These are phyloP conservation scores for Pythium catenulatum DNA, from an alignment of 352 stramenopile genomes.

Conservation along the genomic window DNA sequence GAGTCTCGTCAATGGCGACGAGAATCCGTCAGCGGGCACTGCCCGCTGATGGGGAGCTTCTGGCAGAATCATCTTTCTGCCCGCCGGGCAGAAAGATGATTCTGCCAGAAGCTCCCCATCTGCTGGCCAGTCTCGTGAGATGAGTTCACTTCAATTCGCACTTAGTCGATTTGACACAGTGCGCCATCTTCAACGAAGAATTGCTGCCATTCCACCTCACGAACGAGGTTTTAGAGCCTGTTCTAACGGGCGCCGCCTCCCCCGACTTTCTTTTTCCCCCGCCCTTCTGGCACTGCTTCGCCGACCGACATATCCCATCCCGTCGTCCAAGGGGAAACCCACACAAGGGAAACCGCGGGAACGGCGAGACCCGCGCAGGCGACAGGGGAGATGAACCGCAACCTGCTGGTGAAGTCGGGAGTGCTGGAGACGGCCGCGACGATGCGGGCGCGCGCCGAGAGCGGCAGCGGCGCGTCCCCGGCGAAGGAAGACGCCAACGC, in stretches of 20 bases:
- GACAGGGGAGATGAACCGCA: constrained; percentile 2
- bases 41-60: too few relatives aligned
- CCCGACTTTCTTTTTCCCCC: neutral
- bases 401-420: constrained; percentile 11
- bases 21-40: too few relatives aligned
- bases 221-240: neutral
- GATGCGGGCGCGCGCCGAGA: neutral
- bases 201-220: neutral
- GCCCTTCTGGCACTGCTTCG: neutral
- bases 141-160: constrained; percentile 7
- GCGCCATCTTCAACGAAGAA: neutral
- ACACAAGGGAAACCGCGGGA: neutral
- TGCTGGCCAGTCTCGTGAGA: too few relatives aligned
- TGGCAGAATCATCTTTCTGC: neutral
- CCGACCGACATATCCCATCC: too few relatives aligned
- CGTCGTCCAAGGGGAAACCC: neutral
- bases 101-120: too few relatives aligned
- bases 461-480: constrained; percentile 7
- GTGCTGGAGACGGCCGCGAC: neutral
- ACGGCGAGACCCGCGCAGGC: neutral
- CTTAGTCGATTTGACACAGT: neutral
- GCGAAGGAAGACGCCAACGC: constrained; percentile 12
- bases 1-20: too few relatives aligned
- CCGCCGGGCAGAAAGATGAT: neutral
- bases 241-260: constrained; percentile 2